Percentiles rank a stretch among this genome's conserved stretches.
Evolutionary conservation across 2,329 filamentous ascomycete genomes (phyloP).

Genomic region (Neophaeococcomyces aloes): DNA sequence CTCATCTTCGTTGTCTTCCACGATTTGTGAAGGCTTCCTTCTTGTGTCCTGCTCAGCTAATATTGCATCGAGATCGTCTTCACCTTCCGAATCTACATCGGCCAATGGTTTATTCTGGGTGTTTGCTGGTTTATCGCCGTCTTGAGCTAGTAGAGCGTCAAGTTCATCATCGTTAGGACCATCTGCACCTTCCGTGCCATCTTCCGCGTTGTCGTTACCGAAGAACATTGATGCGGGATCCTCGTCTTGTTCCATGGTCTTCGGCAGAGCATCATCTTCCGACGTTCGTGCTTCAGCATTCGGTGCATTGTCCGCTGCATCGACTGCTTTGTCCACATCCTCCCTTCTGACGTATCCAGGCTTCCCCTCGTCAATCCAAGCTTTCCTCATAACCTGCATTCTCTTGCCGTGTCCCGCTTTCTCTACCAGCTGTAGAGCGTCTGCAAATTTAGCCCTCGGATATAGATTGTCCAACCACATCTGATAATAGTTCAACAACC

Average conservation of each 20-base stretch:
- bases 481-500: slow-evolving; percentile 82
- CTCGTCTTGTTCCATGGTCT: slow-evolving; percentile 3
- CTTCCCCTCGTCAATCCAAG: slow-evolving; percentile 69
- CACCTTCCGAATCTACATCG: slow-evolving; percentile 17
- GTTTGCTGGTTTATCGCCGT: neutral
- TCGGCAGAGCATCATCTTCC: neutral
- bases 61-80: slow-evolving; percentile 22
- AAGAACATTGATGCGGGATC: slow-evolving; percentile 4
- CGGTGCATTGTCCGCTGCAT: slow-evolving; percentile 11
- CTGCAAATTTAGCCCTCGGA: slow-evolving; percentile 85
- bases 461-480: slow-evolving; percentile 95
- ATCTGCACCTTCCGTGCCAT: slow-evolving; percentile 10
- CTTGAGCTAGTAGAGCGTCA: slow-evolving; percentile 12
- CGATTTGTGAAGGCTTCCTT: neutral
- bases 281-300: neutral
- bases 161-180: slow-evolving; percentile 13
- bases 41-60: slow-evolving; percentile 19
- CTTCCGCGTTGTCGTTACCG: slow-evolving; percentile 2
- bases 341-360: slow-evolving; percentile 20
- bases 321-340: slow-evolving; percentile 7
- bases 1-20: neutral
- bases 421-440: slow-evolving; percentile 82
- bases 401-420: slow-evolving; percentile 79
- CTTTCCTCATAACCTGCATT: slow-evolving; percentile 61
- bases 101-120: neutral